Conservation (phyloP, 345 rosid species). For the Salix koriyanagi region DNA sequence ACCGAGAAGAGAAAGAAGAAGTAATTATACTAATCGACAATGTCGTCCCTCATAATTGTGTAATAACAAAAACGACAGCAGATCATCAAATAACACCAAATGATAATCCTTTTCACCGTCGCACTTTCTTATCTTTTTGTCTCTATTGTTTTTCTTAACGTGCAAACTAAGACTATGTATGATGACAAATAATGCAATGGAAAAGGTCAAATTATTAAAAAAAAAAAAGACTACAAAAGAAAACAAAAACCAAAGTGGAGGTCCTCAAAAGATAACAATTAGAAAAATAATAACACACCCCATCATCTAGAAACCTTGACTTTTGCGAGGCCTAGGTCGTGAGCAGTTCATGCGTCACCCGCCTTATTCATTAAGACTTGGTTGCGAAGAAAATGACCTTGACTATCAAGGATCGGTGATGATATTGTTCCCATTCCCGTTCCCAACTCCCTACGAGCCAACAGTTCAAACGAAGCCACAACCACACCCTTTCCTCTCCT, state of each 20-base stretch:
- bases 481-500: background rate
- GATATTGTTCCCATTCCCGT: background rate
- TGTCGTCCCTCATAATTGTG: too few species aligned
- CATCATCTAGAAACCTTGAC: conserved; percentile 36
- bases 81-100: background rate
- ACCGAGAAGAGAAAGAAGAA: too few species aligned
- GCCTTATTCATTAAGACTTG: background rate
- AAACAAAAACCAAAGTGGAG: background rate
- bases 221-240: background rate
- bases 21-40: too few species aligned
- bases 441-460: background rate
- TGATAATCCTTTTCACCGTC: background rate
- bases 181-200: background rate
- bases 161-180: background rate
- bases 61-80: background rate
- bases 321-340: background rate
- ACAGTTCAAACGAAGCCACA: background rate
- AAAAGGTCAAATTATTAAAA: background rate
- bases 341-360: background rate
- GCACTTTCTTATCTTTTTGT: background rate
- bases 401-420: background rate
- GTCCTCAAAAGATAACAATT: background rate
- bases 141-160: background rate
- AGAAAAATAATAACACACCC: background rate
- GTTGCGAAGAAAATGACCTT: conserved; percentile 4